Evolutionary conservation across 2,329 filamentous ascomycete species (phyloP).

Genomic region (Onygenales sp.): DNA sequence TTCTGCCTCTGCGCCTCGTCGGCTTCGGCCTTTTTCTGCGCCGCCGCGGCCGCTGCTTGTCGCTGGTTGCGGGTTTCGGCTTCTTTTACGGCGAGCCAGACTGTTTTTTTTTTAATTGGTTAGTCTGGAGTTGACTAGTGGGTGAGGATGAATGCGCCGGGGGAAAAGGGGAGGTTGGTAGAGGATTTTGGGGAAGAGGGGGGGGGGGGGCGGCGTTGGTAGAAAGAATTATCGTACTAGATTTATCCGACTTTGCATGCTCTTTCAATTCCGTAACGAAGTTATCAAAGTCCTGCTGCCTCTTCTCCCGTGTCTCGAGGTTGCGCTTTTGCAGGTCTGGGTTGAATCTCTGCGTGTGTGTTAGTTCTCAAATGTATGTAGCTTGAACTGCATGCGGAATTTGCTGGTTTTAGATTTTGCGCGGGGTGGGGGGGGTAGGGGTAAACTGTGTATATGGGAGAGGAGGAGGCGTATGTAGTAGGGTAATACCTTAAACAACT

Average conservation of each 20-base stretch:
- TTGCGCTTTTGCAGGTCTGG: conserved; percentile 86
- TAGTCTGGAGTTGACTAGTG: background rate
- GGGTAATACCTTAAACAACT: conserved; percentile 59
- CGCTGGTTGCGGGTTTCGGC: conserved; percentile 27
- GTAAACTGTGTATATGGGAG: background rate
- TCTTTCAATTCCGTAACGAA: conserved; percentile 79
- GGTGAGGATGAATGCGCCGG: background rate
- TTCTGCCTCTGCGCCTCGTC: conserved; percentile 25
- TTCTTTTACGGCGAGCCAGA: conserved; percentile 25
- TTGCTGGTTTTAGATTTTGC: background rate
- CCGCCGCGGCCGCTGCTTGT: conserved; percentile 10
- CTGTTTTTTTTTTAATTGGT: conserved; percentile 14
- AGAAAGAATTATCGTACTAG: conserved; percentile 49
- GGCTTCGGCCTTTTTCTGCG: conserved; percentile 18
- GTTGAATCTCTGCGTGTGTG: conserved; percentile 59
- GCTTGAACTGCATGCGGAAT: background rate
- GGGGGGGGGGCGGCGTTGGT: background rate
- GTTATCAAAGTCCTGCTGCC: conserved; percentile 77
- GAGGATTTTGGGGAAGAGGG: background rate
- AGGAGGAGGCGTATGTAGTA: background rate
- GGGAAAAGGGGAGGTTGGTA: background rate
- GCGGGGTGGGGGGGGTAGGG: background rate
- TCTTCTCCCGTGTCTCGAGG: conserved; percentile 65
- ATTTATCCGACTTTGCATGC: conserved; percentile 83
- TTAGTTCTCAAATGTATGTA: background rate